phyloP scores from a whole-genome alignment of 2,329 filamentous ascomycete genomes.

The Tolypocladium inflatum region DNA sequence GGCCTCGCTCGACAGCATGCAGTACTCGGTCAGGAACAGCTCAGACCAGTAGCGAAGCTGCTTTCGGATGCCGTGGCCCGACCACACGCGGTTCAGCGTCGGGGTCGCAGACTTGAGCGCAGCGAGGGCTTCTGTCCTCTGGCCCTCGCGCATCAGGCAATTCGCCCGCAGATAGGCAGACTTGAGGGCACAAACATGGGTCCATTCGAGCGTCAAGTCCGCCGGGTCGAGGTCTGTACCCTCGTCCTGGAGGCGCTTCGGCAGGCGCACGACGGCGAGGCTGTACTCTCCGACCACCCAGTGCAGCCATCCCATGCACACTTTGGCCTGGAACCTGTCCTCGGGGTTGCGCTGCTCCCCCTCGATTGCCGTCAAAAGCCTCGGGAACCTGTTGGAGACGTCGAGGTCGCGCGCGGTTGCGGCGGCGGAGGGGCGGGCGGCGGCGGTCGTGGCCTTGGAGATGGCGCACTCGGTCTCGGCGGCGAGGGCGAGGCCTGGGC shows the following conservation, averaged over 20 bases:
- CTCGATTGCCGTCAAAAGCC: constrained; percentile 47
- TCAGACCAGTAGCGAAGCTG: constrained; percentile 74
- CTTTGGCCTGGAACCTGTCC: constrained; percentile 67
- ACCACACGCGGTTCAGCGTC: constrained; percentile 46
- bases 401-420: constrained; percentile 34
- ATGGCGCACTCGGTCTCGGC: constrained; percentile 62
- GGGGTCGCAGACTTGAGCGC: constrained; percentile 58
- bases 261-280: constrained; percentile 51
- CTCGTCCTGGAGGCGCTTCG: constrained; percentile 49
- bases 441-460: constrained; percentile 38
- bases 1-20: constrained; percentile 56
- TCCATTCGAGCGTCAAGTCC: constrained; percentile 61
- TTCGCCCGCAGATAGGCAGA: constrained; percentile 68
- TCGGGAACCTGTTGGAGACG: constrained; percentile 33
- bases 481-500: constrained; percentile 56
- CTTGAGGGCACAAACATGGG: constrained; percentile 72
- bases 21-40: constrained; percentile 64
- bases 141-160: constrained; percentile 40
- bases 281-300: constrained; percentile 65
- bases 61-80: constrained; percentile 41
- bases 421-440: constrained; percentile 31
- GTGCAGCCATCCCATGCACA: constrained; percentile 78
- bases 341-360: constrained; percentile 42
- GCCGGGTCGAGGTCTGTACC: constrained; percentile 41
- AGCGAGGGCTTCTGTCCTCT: constrained; percentile 49